These are phyloP conservation scores for Eleusine indica DNA, from an alignment of 176 grass and related monocot genomes.

Conservation along the genomic window DNA sequence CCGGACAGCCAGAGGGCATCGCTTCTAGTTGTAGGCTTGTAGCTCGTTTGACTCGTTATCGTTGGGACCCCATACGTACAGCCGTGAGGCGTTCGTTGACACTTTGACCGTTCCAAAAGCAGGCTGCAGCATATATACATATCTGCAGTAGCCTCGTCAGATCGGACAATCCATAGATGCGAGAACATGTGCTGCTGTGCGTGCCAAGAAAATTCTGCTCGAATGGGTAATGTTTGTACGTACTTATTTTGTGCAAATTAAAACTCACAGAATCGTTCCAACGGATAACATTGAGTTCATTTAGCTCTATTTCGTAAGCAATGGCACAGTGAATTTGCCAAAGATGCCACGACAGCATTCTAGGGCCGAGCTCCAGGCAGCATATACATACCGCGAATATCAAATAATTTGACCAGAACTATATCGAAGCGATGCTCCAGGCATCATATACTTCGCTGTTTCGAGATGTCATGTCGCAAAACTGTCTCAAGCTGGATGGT, in stretches of 20 bases:
- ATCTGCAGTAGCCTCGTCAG: no score
- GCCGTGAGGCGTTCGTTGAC: neutral
- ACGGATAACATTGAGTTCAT: neutral
- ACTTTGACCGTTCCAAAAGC: conserved; percentile 5
- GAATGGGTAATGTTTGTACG: neutral
- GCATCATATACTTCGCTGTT: neutral
- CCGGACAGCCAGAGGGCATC: neutral
- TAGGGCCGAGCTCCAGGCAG: neutral
- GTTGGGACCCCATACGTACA: neutral
- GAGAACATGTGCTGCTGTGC: neutral
- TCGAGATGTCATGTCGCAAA: neutral
- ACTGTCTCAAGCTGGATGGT: neutral
- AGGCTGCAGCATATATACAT: neutral
- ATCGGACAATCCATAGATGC: neutral
- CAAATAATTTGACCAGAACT: neutral
- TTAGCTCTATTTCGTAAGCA: no score
- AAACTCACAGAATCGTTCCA: neutral
- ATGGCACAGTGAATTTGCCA: neutral
- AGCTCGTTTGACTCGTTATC: conserved; percentile 12
- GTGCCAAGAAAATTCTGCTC: neutral
- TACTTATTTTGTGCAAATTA: neutral
- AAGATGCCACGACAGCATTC: neutral
- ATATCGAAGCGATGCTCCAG: neutral
- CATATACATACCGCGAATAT: neutral
- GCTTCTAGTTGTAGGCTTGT: no score